Percentiles rank a stretch among this genome's conserved stretches.
Conservation (phyloP, 1,284 basidiomycete species). For the Trichosporon sp. region DNA sequence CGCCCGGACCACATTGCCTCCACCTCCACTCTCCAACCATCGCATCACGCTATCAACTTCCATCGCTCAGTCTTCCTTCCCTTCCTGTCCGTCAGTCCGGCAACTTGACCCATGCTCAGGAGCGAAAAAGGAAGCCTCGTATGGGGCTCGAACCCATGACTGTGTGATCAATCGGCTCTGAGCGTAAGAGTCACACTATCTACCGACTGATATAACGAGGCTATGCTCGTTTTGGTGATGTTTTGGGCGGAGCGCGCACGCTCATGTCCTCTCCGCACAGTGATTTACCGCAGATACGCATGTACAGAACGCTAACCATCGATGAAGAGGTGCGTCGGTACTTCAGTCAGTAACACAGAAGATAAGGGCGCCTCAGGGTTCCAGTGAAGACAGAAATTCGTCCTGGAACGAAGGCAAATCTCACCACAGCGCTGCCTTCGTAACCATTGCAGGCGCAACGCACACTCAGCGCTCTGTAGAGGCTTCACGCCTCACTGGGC, state of each 20-base stretch:
- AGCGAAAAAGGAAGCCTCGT: not conserved
- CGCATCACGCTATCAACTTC: not conserved
- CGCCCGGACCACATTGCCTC: not conserved
- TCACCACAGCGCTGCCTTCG: too few species aligned
- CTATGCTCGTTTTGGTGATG: not conserved
- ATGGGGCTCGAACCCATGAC: conserved; percentile 4
- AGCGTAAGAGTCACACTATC: conserved; percentile 7
- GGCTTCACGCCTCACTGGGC: too few species aligned
- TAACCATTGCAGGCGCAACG: too few species aligned
- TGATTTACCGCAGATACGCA: too few species aligned
- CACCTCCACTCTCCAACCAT: not conserved
- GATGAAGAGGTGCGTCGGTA: too few species aligned
- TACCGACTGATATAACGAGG: conserved; percentile 6
- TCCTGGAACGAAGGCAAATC: too few species aligned
- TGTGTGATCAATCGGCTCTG: conserved; percentile 2
- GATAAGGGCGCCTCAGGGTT: too few species aligned
- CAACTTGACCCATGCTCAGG: not conserved
- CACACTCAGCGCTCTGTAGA: too few species aligned
- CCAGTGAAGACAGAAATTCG: too few species aligned
- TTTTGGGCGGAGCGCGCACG: not conserved
- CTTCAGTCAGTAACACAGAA: too few species aligned
- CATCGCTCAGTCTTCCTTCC: not conserved
- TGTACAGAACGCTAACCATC: too few species aligned
- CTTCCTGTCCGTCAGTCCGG: not conserved
- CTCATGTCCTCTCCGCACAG: not conserved